A percentile compares a stretch with the other conserved stretches of the same genome.
These are phyloP conservation scores for Trichoderma simmonsii DNA, from an alignment of 2,329 filamentous ascomycete genomes.

Conservation along the genomic window DNA sequence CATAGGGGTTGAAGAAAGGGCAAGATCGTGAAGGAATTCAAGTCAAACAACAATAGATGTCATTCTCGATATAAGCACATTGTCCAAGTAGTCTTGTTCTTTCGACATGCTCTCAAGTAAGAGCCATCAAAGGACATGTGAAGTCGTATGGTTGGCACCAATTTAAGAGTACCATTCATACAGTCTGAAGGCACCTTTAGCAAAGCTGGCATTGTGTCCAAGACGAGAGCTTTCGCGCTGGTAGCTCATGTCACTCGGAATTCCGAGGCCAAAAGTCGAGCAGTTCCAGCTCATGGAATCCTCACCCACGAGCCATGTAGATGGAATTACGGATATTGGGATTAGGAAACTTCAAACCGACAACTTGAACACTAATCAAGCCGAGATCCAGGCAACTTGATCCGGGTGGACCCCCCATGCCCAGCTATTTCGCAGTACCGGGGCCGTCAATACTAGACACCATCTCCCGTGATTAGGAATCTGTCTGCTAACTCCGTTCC, in stretches of 20 bases:
- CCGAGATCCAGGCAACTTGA: background rate
- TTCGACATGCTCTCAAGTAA: too few species aligned
- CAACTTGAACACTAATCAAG: background rate
- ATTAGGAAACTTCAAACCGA: background rate
- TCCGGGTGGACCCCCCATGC: background rate
- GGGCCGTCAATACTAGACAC: background rate
- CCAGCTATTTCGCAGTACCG: background rate
- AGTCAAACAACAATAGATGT: background rate
- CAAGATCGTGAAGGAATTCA: too few species aligned
- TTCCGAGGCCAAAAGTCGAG: background rate
- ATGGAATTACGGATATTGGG: background rate
- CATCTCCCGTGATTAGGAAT: background rate
- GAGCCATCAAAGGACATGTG: too few species aligned
- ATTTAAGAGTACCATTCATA: too few species aligned
- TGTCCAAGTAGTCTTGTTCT: too few species aligned
- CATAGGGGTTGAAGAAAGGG: too few species aligned
- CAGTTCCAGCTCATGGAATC: background rate
- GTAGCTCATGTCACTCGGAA: background rate
- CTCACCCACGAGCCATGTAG: background rate
- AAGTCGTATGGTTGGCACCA: too few species aligned
- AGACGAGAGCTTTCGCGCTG: background rate
- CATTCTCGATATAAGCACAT: too few species aligned
- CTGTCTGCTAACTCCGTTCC: background rate
- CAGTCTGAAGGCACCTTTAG: too few species aligned
- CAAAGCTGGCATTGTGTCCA: too few species aligned